A percentile compares a stretch with the other conserved stretches of the same genome.
phyloP scores from a whole-genome alignment of 176 grass and related monocot genomes.

The Urochloa ruziziensis region DNA sequence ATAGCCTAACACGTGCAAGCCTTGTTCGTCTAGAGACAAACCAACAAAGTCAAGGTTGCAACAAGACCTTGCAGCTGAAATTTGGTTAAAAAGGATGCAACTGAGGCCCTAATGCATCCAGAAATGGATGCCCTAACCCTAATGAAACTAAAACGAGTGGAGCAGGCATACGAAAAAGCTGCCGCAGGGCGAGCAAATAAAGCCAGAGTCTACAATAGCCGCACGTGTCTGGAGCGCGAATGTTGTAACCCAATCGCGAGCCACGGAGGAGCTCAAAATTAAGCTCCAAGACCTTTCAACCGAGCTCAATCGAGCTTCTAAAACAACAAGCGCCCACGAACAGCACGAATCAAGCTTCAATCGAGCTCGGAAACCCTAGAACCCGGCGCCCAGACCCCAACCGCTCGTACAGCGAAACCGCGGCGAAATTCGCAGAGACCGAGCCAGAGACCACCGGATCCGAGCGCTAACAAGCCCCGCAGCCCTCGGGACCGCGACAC shows the following conservation, averaged over 20 bases:
- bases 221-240: neutral
- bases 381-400: neutral
- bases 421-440: neutral
- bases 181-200: neutral
- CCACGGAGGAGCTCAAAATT: conserved; percentile 6
- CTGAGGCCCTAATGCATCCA: neutral
- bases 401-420: no score
- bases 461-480: neutral
- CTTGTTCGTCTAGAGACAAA: neutral
- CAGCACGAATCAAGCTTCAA: neutral
- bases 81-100: neutral
- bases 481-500: neutral
- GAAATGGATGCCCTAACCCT: neutral
- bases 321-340: neutral
- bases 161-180: neutral
- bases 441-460: conserved; percentile 5
- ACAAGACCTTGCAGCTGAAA: neutral
- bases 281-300: neutral
- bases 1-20: neutral
- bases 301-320: neutral
- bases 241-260: neutral
- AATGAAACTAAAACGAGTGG: neutral
- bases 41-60: neutral
- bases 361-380: conserved; percentile 39
- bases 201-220: neutral